Conservation (phyloP, 257 asterid genomes). For the Schizonepeta tenuifolia region DNA sequence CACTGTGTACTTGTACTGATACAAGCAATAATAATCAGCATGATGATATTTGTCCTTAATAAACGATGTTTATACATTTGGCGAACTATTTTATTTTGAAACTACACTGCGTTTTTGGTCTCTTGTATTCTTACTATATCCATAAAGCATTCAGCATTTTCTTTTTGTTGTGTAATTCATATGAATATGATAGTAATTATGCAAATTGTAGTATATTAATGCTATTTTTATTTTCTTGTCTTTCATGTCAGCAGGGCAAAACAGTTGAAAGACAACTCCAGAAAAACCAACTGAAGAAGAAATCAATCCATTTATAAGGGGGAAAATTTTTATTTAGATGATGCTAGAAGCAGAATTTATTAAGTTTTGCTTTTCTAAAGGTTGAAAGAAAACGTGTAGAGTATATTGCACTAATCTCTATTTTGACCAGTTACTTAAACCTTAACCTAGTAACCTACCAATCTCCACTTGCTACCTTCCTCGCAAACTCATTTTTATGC, state of each 20-base stretch:
- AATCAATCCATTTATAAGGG: constrained; percentile 74
- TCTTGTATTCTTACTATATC: constrained; percentile 20
- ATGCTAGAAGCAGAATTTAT: too few species aligned
- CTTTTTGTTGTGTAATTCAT: constrained; percentile 8
- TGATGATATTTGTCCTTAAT: constrained; percentile 20
- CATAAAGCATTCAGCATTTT: constrained; percentile 1
- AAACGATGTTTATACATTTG: constrained; percentile 52
- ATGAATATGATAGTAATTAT: background rate
- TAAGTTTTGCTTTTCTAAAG: constrained; percentile 44
- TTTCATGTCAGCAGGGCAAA: constrained; percentile 54
- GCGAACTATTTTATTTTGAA: constrained; percentile 80
- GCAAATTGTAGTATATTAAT: constrained; percentile 12
- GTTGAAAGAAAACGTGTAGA: too few species aligned
- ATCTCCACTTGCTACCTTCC: too few species aligned
- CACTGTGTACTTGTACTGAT: background rate
- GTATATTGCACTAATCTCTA: too few species aligned
- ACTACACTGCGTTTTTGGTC: constrained; percentile 29
- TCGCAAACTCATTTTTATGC: too few species aligned
- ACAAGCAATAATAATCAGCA: background rate
- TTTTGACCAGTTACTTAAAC: too few species aligned
- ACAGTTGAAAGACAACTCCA: constrained; percentile 55
- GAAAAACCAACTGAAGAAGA: constrained; percentile 80
- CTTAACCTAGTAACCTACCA: too few species aligned
- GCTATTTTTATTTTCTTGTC: constrained; percentile 13
- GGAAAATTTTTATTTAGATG: too few species aligned